phyloP scores from a whole-genome alignment of 2,329 filamentous ascomycete genomes.

The Falciphora oryzae region DNA sequence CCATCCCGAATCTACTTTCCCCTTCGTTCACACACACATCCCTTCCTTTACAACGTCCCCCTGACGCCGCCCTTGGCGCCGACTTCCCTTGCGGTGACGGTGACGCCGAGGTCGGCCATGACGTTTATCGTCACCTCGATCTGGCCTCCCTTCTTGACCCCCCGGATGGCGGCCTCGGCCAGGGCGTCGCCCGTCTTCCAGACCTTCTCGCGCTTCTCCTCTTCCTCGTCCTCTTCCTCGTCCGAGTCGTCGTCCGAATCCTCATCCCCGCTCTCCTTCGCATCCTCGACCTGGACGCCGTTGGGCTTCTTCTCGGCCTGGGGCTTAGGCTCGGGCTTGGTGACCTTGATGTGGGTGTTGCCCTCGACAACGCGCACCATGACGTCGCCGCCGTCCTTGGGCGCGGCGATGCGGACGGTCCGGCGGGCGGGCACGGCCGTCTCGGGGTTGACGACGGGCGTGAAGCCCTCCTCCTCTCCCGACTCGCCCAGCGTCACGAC shows the following conservation, averaged over 20 bases:
- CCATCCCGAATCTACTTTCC: neutral
- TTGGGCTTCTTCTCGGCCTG: conserved; percentile 52
- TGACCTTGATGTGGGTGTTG: conserved; percentile 85
- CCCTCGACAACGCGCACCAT: conserved; percentile 86
- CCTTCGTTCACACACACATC: too few species aligned
- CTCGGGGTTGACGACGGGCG: conserved; percentile 74
- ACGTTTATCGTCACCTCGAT: conserved; percentile 93
- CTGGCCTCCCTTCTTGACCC: conserved; percentile 81
- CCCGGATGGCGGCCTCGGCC: conserved; percentile 79
- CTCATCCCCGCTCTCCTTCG: conserved; percentile 60
- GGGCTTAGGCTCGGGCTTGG: conserved; percentile 74
- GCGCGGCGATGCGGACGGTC: conserved; percentile 69
- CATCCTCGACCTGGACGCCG: conserved; percentile 54
- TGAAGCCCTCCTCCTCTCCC: conserved; percentile 63
- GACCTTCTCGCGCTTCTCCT: conserved; percentile 80
- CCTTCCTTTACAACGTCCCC: conserved; percentile 38
- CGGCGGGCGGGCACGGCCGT: conserved; percentile 87
- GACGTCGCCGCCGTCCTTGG: conserved; percentile 79
- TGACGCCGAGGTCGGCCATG: conserved; percentile 69
- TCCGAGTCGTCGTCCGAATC: conserved; percentile 55
- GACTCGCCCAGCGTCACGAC: conserved; percentile 60
- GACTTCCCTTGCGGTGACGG: conserved; percentile 76
- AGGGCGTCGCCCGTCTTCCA: conserved; percentile 83
- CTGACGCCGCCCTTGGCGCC: conserved; percentile 81
- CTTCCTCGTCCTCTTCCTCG: conserved; percentile 65